Evolutionary conservation across 768 basidiomycete species (phyloP).

Genomic region (Tulasnella sp.): DNA sequence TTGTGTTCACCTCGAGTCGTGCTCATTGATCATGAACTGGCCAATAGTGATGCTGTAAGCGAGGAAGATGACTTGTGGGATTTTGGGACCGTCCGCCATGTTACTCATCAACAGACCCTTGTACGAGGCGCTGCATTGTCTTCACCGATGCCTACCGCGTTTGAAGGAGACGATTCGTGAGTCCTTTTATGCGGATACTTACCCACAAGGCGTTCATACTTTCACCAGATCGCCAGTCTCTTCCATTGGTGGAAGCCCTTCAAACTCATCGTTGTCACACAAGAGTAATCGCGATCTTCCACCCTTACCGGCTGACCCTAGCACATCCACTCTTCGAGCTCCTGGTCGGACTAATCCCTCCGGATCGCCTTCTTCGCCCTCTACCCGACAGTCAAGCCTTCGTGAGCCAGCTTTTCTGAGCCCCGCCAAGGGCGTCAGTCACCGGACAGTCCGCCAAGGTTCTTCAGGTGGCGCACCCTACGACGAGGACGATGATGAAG

Average conservation of each 20-base stretch:
- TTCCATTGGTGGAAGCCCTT: neutral
- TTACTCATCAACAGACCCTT: slow-evolving; percentile 47
- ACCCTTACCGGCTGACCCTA: neutral
- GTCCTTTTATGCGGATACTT: neutral
- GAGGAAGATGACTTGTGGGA: slow-evolving; percentile 82
- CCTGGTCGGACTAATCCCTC: neutral
- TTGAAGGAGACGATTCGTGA: neutral
- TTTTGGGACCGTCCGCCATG: slow-evolving; percentile 89
- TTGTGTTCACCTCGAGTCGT: neutral
- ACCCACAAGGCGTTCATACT: neutral
- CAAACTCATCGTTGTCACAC: neutral
- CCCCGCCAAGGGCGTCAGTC: neutral
- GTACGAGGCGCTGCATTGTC: slow-evolving; percentile 36
- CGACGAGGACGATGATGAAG: slow-evolving; percentile 40
- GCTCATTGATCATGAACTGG: slow-evolving; percentile 18
- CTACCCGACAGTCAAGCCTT: neutral
- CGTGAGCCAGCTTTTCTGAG: neutral
- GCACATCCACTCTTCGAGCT: neutral
- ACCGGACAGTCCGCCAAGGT: slow-evolving; percentile 16
- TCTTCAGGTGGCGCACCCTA: slow-evolving; percentile 17
- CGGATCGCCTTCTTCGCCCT: no score
- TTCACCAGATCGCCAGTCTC: neutral
- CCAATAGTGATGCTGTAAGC: slow-evolving; percentile 39
- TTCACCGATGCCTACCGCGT: neutral
- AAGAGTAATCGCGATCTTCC: slow-evolving; percentile 7